Conservation (phyloP, 805 yeast species). For the Grigorovia transvaalensis region DNA sequence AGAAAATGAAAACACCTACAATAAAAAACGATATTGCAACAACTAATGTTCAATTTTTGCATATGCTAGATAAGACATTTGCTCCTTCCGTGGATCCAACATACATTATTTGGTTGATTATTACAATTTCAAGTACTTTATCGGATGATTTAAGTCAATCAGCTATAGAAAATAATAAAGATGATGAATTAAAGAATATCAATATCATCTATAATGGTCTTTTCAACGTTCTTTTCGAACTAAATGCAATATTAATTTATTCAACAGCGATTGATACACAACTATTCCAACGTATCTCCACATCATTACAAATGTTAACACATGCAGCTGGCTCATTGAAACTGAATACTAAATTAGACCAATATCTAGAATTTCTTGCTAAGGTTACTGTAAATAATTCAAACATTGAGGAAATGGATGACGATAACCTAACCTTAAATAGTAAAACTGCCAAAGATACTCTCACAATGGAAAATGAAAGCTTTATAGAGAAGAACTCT, state of each 20-base stretch:
- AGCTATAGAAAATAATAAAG: conserved; percentile 29
- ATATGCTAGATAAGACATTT: conserved; percentile 69
- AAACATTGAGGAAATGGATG: background rate
- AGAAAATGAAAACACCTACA: conserved; percentile 20
- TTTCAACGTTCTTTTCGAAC: conserved; percentile 33
- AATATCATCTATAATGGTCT: conserved; percentile 25
- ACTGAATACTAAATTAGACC: conserved; percentile 45
- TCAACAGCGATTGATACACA: conserved; percentile 58
- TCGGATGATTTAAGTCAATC: conserved; percentile 50
- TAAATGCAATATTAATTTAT: conserved; percentile 45
- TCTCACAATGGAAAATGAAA: conserved; percentile 6
- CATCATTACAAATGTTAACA: conserved; percentile 70
- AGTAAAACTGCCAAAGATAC: conserved; percentile 12
- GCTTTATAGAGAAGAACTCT: background rate
- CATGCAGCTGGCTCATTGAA: conserved; percentile 77
- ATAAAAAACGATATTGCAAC: conserved; percentile 37
- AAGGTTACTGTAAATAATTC: conserved; percentile 34
- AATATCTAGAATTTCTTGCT: conserved; percentile 39
- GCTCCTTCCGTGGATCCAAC: conserved; percentile 60
- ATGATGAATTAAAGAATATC: conserved; percentile 7
- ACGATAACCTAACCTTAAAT: conserved; percentile 33
- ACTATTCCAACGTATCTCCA: conserved; percentile 51
- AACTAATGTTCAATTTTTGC: conserved; percentile 50
- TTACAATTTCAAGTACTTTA: conserved; percentile 41
- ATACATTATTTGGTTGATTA: conserved; percentile 50